These are phyloP conservation scores for Malassezia restricta DNA, from an alignment of 1,284 basidiomycete genomes.

Conservation along the genomic window DNA sequence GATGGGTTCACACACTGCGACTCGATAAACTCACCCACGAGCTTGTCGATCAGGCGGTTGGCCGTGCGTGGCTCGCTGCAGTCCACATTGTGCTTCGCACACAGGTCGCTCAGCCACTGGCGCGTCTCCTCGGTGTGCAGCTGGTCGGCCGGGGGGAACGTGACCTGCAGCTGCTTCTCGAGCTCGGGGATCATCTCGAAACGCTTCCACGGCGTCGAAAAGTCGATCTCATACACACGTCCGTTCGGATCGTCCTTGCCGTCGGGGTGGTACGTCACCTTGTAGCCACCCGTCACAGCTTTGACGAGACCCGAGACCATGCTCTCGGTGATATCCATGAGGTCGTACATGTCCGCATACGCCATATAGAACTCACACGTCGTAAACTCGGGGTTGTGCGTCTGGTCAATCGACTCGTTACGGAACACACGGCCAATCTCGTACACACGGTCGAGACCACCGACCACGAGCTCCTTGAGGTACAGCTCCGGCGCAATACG, in stretches of 20 bases:
- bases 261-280: conserved; percentile 79
- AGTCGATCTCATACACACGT: conserved; percentile 67
- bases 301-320: conserved; percentile 86
- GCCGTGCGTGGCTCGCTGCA: conserved; percentile 92
- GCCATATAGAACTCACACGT: conserved; percentile 99
- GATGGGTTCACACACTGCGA: conserved; percentile 88
- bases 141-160: conserved; percentile 83
- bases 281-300: conserved; percentile 71
- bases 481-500: conserved; percentile 95
- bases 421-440: conserved; percentile 97
- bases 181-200: conserved; percentile 93
- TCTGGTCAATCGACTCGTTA: conserved; percentile 97
- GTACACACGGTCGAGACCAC: conserved; percentile 91
- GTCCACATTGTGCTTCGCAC: conserved; percentile 77
- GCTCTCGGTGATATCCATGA: conserved; percentile 93
- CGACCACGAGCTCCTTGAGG: conserved; percentile 93
- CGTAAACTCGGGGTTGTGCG: conserved; percentile 53
- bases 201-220: conserved; percentile 92
- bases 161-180: conserved; percentile 82
- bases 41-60: conserved; percentile 90
- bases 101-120: conserved; percentile 73
- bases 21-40: conserved; percentile 94
- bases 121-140: conserved; percentile 80
- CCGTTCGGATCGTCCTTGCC: conserved; percentile 61
- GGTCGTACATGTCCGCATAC: conserved; percentile 96